Conservation (phyloP, 2,329 filamentous ascomycete genomes). For the Coniella lustricola region DNA sequence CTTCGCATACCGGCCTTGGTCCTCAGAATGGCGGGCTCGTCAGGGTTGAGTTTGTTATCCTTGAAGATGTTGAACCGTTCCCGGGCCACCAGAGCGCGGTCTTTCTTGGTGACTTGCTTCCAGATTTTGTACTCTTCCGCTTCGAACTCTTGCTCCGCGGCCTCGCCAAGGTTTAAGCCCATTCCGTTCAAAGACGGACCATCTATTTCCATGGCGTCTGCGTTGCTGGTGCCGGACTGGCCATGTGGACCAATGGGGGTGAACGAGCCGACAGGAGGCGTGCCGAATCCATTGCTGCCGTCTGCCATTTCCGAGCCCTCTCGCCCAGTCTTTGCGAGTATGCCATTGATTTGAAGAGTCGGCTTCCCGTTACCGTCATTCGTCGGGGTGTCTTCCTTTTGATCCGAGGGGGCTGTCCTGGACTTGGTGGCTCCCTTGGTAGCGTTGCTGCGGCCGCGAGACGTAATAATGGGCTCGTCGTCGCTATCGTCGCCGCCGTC, state of each 20-base stretch:
- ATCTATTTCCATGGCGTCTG: slow-evolving; percentile 83
- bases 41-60: slow-evolving; percentile 73
- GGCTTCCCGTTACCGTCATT: slow-evolving; percentile 73
- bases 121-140: slow-evolving; percentile 97
- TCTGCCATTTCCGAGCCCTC: slow-evolving; percentile 76
- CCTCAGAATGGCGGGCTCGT: slow-evolving; percentile 80
- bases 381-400: slow-evolving; percentile 71
- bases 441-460: slow-evolving; percentile 79
- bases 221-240: slow-evolving; percentile 53
- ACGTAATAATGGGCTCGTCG: slow-evolving; percentile 97
- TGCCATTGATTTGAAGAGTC: slow-evolving; percentile 57
- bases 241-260: slow-evolving; percentile 13
- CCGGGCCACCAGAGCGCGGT: slow-evolving; percentile 77
- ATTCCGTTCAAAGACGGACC: slow-evolving; percentile 63
- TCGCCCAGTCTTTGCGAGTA: slow-evolving; percentile 49
- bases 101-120: slow-evolving; percentile 98
- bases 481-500: slow-evolving; percentile 87
- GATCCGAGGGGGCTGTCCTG: slow-evolving; percentile 65
- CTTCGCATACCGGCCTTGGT: slow-evolving; percentile 84
- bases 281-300: slow-evolving; percentile 78
- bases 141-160: slow-evolving; percentile 69
- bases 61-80: slow-evolving; percentile 83
- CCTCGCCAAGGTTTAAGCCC: slow-evolving; percentile 55
- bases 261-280: slow-evolving; percentile 58
- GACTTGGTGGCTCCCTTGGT: slow-evolving; percentile 73